Conservation (phyloP, 345 rosid species). For the Rubroshorea leprosula region DNA sequence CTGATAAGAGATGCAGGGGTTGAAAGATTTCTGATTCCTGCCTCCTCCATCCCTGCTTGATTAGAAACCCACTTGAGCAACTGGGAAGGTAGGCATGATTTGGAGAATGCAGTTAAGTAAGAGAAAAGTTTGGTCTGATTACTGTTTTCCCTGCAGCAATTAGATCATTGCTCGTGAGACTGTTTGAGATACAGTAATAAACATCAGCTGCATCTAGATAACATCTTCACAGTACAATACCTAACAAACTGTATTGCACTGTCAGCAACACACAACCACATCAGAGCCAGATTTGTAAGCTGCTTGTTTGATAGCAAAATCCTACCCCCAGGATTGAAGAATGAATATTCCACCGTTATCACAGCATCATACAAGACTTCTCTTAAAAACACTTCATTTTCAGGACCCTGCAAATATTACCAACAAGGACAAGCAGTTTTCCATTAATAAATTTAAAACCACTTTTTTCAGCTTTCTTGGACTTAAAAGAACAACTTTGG, state of each 20-base stretch:
- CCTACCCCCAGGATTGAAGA: constrained; percentile 34
- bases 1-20: constrained; percentile 50
- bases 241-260: constrained; percentile 37
- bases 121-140: constrained; percentile 33
- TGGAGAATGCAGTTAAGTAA: constrained; percentile 37
- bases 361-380: constrained; percentile 45
- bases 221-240: constrained; percentile 27
- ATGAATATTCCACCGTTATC: constrained; percentile 40
- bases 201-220: not conserved
- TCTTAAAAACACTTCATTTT: constrained; percentile 39
- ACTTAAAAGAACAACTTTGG: no score
- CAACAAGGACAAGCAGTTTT: no score
- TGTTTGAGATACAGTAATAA: not conserved
- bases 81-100: constrained; percentile 36
- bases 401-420: constrained; percentile 32
- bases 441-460: no score
- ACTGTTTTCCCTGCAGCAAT: constrained; percentile 40
- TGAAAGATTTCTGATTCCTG: constrained; percentile 24
- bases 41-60: constrained; percentile 33
- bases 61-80: constrained; percentile 48
- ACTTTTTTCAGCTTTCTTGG: no score
- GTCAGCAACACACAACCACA: constrained; percentile 49
- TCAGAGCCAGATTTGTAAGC: constrained; percentile 44
- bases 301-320: constrained; percentile 19
- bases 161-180: not conserved